Conservation (phyloP, 257 asterid genomes). For the Eucommia ulmoides region DNA sequence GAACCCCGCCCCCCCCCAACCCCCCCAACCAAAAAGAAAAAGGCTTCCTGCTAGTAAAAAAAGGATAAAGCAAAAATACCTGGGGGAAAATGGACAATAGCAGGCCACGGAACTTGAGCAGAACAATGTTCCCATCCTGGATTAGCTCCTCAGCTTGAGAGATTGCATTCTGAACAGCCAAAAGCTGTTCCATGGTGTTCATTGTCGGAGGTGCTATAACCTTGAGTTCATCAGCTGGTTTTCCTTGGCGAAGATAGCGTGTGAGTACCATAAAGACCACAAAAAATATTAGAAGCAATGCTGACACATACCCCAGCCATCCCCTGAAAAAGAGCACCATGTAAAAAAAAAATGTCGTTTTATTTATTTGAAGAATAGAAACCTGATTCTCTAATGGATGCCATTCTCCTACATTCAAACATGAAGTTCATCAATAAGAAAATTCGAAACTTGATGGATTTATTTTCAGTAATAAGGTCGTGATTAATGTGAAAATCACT, state of each 20-base stretch:
- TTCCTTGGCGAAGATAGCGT: constrained; percentile 50
- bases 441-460: no score
- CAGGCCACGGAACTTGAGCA: constrained; percentile 72
- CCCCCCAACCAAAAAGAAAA: no score
- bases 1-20: no score
- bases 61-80: constrained; percentile 22
- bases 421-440: no score
- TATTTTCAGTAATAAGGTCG: no score
- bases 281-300: constrained; percentile 27
- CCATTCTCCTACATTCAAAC: no score
- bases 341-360: no score
- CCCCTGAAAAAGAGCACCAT: constrained; percentile 42
- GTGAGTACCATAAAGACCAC: constrained; percentile 71
- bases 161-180: constrained; percentile 86
- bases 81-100: constrained; percentile 76
- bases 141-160: constrained; percentile 84
- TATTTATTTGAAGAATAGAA: no score
- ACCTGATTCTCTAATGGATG: no score
- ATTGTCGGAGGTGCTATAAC: constrained; percentile 68
- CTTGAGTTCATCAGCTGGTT: constrained; percentile 54
- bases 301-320: constrained; percentile 55
- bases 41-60: no score
- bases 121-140: constrained; percentile 73
- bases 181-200: constrained; percentile 91
- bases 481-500: no score